Conservation (phyloP, 306 rosid species). For the Vigna reflexopilosa region DNA sequence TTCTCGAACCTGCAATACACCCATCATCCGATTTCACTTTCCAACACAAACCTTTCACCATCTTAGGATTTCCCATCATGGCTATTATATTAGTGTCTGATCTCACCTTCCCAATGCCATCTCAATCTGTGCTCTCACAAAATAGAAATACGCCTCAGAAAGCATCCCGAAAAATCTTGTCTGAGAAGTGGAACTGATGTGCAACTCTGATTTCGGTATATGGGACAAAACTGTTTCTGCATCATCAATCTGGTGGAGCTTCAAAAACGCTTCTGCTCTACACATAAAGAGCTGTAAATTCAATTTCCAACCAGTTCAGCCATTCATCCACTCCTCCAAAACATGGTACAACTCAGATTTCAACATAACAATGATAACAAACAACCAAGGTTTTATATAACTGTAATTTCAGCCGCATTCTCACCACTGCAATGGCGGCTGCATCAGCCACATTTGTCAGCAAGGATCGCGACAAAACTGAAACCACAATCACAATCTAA, state of each 20-base stretch:
- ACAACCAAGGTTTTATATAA: not conserved
- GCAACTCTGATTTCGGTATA: slow-evolving; percentile 55
- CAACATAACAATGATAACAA: not conserved
- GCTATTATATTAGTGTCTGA: slow-evolving; percentile 34
- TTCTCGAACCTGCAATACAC: slow-evolving; percentile 95
- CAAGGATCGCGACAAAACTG: not conserved
- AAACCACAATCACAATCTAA: not conserved
- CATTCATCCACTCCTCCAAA: slow-evolving; percentile 29
- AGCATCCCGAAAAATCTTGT: slow-evolving; percentile 76
- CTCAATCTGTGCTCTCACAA: slow-evolving; percentile 80
- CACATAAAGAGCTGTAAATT: slow-evolving; percentile 93
- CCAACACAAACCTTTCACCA: slow-evolving; percentile 51
- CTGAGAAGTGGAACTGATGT: slow-evolving; percentile 51
- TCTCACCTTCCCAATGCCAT: slow-evolving; percentile 97
- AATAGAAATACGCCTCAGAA: slow-evolving; percentile 74
- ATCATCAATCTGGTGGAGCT: slow-evolving; percentile 87
- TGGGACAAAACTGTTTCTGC: slow-evolving; percentile 63
- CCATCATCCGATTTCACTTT: slow-evolving; percentile 67
- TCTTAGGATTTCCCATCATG: slow-evolving; percentile 41
- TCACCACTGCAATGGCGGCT: not conserved
- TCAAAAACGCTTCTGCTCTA: slow-evolving; percentile 93
- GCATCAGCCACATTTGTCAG: slow-evolving; percentile 2
- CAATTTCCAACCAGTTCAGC: slow-evolving; percentile 74
- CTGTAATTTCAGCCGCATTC: not conserved
- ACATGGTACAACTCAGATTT: not conserved